Evolutionary conservation across 345 rosid species (phyloP).

Genomic region (Luvunga scandens): DNA sequence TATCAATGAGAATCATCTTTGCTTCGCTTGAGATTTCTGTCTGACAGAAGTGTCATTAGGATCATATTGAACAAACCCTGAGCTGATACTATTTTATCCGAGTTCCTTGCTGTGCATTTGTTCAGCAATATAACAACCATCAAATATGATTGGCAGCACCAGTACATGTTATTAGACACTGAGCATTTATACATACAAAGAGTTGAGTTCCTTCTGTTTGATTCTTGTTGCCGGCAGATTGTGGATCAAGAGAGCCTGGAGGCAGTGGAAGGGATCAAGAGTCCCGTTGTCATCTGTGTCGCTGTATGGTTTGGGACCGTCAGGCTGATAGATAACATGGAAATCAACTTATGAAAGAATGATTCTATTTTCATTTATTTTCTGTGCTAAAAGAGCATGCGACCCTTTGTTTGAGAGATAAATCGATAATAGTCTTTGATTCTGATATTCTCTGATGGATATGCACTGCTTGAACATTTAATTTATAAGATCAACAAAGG

Average conservation of each 20-base stretch:
- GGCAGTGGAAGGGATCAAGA: conserved; percentile 51
- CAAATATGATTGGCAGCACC: not conserved
- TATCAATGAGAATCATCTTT: not conserved
- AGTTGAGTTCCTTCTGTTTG: not conserved
- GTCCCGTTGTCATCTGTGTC: conserved; percentile 61
- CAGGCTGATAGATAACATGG: conserved; percentile 78
- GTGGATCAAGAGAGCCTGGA: conserved; percentile 70
- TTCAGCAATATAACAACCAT: not conserved
- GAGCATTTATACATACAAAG: not conserved
- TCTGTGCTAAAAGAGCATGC: not conserved
- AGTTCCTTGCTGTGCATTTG: not conserved
- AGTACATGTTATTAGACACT: not conserved
- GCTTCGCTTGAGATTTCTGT: not conserved
- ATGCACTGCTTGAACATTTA: not conserved
- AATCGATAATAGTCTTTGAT: not conserved
- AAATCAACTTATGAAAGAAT: conserved; percentile 40
- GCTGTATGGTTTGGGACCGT: conserved; percentile 89
- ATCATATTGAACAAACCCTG: not conserved
- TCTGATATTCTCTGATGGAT: not conserved
- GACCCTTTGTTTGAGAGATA: not conserved
- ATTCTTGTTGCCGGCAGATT: conserved; percentile 31
- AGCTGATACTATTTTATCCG: too few relatives aligned
- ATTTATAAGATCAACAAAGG: not conserved
- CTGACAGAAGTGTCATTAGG: too few relatives aligned
- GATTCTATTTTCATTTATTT: not conserved